Base-by-base conservation (phyloP, 1,139 yeast species). In the Blastobotrys indianensis region DNA sequence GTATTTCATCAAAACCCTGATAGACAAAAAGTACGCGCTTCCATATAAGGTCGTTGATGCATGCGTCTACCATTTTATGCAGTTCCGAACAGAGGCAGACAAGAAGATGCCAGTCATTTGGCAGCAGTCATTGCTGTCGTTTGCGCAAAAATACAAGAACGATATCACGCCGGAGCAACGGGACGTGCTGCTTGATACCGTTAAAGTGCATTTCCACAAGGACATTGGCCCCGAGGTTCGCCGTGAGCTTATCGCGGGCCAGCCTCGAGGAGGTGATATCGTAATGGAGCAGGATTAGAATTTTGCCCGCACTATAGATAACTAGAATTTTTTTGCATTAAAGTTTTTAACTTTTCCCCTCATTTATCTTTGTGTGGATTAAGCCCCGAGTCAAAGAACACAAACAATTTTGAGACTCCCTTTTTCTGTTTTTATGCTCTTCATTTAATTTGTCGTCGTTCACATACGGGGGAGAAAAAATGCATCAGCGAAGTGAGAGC, bases 91-190 rank as follows among this genome's bases (percentile, higher is more conserved):
- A 32, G 63, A 65, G 37, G 67, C 70, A 37, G 71, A 69, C 39
- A 71, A 77, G n/a, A 80, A 84, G n/a, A 73, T 94, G 59, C 97
- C 98, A 4, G 86, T 92, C 11, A 92, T 92, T 37, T 92, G 98
- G 97, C 97, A 94, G 64, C 94, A 92, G 64, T 90, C 97, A 1
- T 83, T 92, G 61, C 73, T 92, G 49, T 83, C 94, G 2, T 94
- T 92, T 72, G 95, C 97, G 37, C 97, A 90, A 70, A 77, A 96
- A 54, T 92, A 92, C 66, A 92, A 92, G 67, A 90, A 92, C 64
- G 98, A 92, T 71, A 86, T 92, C 50, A 92, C 98, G 12, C 95
- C 87, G 59, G 98, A 94, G 63, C 99, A 92, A 72, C 77, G 96
- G 62, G 98, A 92, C 58, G 87, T 90, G 67, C 71, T 92, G 52